Conservation (phyloP, 2,329 filamentous ascomycete genomes). For the Dryadomyces quercus-mongolicae region DNA sequence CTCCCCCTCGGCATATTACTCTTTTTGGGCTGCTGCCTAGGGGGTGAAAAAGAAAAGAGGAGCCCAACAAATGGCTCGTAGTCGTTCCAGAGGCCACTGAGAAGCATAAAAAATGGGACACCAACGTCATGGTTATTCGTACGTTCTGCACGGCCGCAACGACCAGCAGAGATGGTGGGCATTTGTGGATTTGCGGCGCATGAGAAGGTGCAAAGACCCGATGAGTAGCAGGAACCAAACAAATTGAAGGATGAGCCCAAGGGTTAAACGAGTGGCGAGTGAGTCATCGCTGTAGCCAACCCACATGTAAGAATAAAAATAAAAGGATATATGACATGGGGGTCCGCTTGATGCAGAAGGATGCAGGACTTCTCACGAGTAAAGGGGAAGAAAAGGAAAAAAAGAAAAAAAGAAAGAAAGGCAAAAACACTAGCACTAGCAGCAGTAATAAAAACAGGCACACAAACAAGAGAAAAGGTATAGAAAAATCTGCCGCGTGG, state of each 20-base stretch:
- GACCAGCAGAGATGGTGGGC: too few relatives aligned
- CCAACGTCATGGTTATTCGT: too few relatives aligned
- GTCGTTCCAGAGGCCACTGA: too few relatives aligned
- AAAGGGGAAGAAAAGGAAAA: neutral
- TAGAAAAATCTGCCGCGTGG: neutral
- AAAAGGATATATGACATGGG: neutral
- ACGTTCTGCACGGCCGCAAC: too few relatives aligned
- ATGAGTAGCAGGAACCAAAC: neutral
- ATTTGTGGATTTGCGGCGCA: too few relatives aligned
- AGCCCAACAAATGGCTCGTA: neutral
- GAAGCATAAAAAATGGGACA: neutral
- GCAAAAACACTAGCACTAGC: neutral
- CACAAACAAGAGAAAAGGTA: neutral
- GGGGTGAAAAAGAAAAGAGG: neutral
- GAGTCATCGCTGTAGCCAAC: neutral
- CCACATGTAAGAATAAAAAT: neutral
- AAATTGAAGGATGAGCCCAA: neutral
- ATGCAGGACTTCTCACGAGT: neutral
- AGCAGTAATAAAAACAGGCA: neutral
- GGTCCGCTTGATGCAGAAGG: neutral
- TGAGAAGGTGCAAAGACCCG: neutral
- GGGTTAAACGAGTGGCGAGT: neutral
- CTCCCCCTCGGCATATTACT: neutral
- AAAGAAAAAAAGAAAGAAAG: neutral
- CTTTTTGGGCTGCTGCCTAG: neutral